phyloP scores from a whole-genome alignment of 352 stramenopile species.

The Pilasporangium apinafurcum region DNA sequence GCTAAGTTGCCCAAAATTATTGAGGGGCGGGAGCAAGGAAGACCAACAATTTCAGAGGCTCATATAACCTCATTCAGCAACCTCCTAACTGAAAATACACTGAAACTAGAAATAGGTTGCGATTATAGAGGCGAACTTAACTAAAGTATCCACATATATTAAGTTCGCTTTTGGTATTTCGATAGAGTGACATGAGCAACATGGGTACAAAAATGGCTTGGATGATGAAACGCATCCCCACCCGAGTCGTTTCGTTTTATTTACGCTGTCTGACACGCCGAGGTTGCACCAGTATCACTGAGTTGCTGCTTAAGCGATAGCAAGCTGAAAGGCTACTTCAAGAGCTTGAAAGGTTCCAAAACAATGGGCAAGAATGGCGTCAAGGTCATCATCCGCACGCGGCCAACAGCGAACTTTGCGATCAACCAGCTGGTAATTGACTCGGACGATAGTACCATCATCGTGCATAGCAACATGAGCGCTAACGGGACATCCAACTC shows the following conservation, averaged over 20 bases:
- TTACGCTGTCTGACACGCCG: no score
- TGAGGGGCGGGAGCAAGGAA: not conserved
- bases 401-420: slow-evolving; percentile 70
- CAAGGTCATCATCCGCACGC: slow-evolving; percentile 83
- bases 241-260: no score
- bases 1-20: not conserved
- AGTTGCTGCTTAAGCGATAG: no score
- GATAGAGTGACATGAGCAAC: no score
- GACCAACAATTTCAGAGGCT: not conserved
- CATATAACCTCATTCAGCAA: not conserved
- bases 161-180: no score
- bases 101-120: no score
- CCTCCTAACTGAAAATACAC: not conserved
- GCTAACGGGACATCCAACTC: slow-evolving; percentile 7
- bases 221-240: no score
- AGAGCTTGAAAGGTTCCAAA: no score
- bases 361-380: slow-evolving; percentile 57
- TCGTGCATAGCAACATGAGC: slow-evolving; percentile 26
- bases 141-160: not conserved
- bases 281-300: no score
- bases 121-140: not conserved
- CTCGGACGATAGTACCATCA: slow-evolving; percentile 69
- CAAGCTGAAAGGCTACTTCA: no score
- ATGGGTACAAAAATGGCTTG: no score
- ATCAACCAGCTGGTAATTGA: slow-evolving; percentile 76